Base-by-base conservation (phyloP, 768 basidiomycete species). In the Suillus hirtellus region DNA sequence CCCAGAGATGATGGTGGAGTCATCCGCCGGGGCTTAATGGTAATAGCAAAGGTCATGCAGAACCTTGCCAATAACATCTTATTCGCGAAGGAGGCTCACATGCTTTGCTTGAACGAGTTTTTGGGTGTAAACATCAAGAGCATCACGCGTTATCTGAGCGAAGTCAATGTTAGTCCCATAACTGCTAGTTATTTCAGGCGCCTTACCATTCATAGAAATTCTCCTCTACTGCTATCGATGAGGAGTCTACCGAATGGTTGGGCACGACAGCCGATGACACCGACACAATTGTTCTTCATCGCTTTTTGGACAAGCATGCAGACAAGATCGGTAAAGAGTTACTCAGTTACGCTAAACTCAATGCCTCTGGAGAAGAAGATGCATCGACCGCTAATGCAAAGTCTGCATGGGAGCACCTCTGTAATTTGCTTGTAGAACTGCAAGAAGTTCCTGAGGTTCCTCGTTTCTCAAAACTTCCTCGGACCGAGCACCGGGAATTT, bases 21-120 rank as follows among this genome's bases (percentile, higher is more conserved):
- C 35, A 81, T 92, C 60, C 88, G 92, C 19, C 86, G 90, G 47
- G 94, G 92, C 19, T 79, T 96, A 15, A 89, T 92, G 82, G 79
- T 92, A 54, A 89, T 97, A 66, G 92, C 93, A 50, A 97, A 96
- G 77, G 88, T 96, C 62, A 88, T 97, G 53, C 95, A 96, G 75
- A 95, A 93, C 70, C 77, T 97, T 37, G 95, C 95, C 21, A 98
- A 97, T 77, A 96, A 97, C 68, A 89, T 96, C 56, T 87, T 93
- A 70, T 96, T 96, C 68, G 93, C 91, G 12, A 95, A 95, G 73
- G 95, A 96, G 69, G 84, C 87, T 4, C 88, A 93, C 69, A 94
- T 95, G 92, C 86, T 86, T 35, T 80, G 84, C 40, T 73, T 96
- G 63, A 96, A 96, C 72, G 80, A 82, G 14, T 95, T 95, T 76